Evolutionary conservation across 345 rosid genomes (phyloP), one percentile per base, ranked within the genome.

Genomic region (Syzygium jambos): DNA sequence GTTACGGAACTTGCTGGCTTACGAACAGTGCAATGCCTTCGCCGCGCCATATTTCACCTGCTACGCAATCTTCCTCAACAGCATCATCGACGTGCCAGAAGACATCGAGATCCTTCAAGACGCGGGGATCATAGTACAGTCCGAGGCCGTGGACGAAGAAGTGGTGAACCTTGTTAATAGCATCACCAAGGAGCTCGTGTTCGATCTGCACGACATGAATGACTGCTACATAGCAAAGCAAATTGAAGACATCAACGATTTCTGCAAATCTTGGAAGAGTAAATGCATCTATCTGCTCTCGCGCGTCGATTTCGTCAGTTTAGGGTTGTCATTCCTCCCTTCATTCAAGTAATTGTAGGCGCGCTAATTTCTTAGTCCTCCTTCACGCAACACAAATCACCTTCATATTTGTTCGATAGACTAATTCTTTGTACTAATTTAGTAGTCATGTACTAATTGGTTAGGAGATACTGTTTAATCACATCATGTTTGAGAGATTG

Each of bases 211-310:
- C 38, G 87, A 86, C 54, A 86, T 61, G 80, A 63, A 86, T 11
- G 46, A 86, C 78, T 57, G 78, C 30, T 86, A 86, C 82, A 61
- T 86, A 86, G 87, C 87, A 7, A 49, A 63, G 87, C 87, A 86
- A 29, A 86, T 86, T 9, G 87, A 86, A 21, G 87, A 86, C 21
- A 85, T 85, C 86, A 85, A 85, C 1, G 49, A 51, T 27, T 85
- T 85, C 65, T 54, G 86, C 65, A 34, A 0, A 52, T 54, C 86
- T 29, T 85, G 86, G 86, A 84, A 34, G 1, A 84, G 86, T 53
- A 84, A 38, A 84, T 84, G 86, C 86, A 84, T 84, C 63, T 84
- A 53, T n/a, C 86, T 30, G 27, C 29, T 52, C 46, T 85, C 63
- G 27, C 63, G 63, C n/a, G 16, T 85, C 22, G 63, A 85, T 85